Conservation (phyloP, 768 basidiomycete genomes). For the Cubamyces sp. region DNA sequence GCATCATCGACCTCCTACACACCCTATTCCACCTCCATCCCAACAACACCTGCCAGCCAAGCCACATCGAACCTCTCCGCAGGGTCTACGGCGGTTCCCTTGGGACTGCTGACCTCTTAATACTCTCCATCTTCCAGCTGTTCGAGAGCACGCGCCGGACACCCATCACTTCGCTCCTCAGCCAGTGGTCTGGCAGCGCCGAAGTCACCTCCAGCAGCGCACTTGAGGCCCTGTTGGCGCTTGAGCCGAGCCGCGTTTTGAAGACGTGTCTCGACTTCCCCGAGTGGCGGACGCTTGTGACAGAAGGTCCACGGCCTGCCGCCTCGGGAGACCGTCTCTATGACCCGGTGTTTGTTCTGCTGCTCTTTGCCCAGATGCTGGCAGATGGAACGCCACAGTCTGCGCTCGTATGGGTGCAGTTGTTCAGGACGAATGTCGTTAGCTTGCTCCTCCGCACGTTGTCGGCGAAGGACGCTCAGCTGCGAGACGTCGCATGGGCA, state of each 20-base stretch:
- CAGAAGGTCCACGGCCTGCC: constrained; percentile 35
- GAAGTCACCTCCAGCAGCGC: constrained; percentile 48
- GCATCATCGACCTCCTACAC: constrained; percentile 60
- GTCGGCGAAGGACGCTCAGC: constrained; percentile 61
- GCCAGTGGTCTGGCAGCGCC: constrained; percentile 61
- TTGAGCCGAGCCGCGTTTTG: constrained; percentile 72
- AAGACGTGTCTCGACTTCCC: constrained; percentile 77
- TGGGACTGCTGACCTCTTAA: constrained; percentile 60
- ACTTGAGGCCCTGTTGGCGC: constrained; percentile 67
- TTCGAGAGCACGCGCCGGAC: constrained; percentile 74
- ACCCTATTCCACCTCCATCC: constrained; percentile 78
- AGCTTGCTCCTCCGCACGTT: constrained; percentile 73
- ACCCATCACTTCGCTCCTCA: constrained; percentile 66
- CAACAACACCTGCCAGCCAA: constrained; percentile 81
- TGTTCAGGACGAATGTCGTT: constrained; percentile 81
- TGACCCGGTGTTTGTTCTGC: constrained; percentile 78
- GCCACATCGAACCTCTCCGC: constrained; percentile 79
- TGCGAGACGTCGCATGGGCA: constrained; percentile 64
- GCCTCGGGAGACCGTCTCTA: constrained; percentile 52
- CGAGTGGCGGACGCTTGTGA: constrained; percentile 55
- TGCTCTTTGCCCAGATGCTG: constrained; percentile 70
- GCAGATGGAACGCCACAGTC: constrained; percentile 58
- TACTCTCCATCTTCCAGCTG: constrained; percentile 77
- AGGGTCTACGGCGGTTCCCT: constrained; percentile 76
- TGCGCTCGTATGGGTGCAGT: constrained; percentile 80